Percentiles rank a stretch among this genome's conserved stretches.
Evolutionary conservation across 176 grass and related monocot species (phyloP).

Genomic region (maize (Zea mays)): DNA sequence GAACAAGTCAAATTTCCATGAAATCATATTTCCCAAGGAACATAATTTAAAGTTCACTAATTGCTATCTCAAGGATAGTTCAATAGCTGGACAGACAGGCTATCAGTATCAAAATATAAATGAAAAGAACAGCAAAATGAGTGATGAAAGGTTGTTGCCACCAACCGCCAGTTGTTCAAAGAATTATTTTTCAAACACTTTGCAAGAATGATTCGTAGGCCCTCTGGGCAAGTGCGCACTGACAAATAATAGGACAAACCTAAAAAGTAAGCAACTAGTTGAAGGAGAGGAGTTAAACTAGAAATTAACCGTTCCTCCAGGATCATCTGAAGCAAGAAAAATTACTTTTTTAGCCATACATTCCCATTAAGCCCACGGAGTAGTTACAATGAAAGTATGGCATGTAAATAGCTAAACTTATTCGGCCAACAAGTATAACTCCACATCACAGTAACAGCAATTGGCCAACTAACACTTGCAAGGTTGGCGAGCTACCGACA

Average conservation of each 20-base stretch:
- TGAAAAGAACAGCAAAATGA: slow-evolving; percentile 43
- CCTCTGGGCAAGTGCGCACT: slow-evolving; percentile 18
- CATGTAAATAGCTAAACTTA: slow-evolving; percentile 13
- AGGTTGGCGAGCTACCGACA: slow-evolving; percentile 45
- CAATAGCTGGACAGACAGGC: slow-evolving; percentile 28
- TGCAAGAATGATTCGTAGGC: slow-evolving; percentile 17
- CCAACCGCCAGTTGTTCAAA: slow-evolving; percentile 47
- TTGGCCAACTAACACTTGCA: slow-evolving; percentile 30
- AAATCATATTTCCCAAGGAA: slow-evolving; percentile 1
- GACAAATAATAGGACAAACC: slow-evolving; percentile 8
- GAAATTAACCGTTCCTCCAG: slow-evolving; percentile 4
- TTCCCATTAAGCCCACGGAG: slow-evolving; percentile 5
- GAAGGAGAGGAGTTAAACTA: slow-evolving; percentile 16
- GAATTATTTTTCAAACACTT: slow-evolving; percentile 25
- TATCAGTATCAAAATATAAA: slow-evolving; percentile 42
- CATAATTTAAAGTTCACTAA: neutral
- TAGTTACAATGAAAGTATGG: neutral
- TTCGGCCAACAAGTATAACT: slow-evolving; percentile 6
- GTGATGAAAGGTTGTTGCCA: slow-evolving; percentile 51
- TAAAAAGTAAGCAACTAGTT: slow-evolving; percentile 9
- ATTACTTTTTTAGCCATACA: slow-evolving; percentile 15
- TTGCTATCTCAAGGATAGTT: slow-evolving; percentile 17
- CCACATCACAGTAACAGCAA: slow-evolving; percentile 22
- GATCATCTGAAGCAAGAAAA: slow-evolving; percentile 24
- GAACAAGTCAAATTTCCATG: neutral